Conservation (phyloP, 768 basidiomycete genomes). For the Hericium coralloides region DNA sequence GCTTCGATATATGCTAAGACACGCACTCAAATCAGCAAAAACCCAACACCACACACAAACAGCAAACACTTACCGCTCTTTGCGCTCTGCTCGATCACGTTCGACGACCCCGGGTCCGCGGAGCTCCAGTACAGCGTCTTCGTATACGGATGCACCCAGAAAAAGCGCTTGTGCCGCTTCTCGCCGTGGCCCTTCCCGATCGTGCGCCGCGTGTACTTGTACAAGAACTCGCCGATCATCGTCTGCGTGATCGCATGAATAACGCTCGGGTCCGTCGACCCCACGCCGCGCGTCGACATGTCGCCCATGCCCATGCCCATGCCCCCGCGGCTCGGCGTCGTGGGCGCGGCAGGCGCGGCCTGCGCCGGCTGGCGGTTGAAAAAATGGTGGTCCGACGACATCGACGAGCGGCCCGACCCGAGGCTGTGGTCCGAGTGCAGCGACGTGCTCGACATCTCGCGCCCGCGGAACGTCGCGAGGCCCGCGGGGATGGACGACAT, state of each 20-base stretch:
- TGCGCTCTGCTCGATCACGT: conserved; percentile 85
- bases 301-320: conserved; percentile 14
- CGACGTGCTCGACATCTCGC: conserved; percentile 60
- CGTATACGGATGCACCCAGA: conserved; percentile 99
- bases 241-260: conserved; percentile 99
- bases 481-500: conserved; percentile 36
- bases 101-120: conserved; percentile 83
- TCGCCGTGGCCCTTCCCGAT: conserved; percentile 90
- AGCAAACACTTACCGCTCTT: conserved; percentile 77
- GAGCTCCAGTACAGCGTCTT: conserved; percentile 97
- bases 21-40: too few species aligned
- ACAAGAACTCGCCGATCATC: conserved; percentile 98
- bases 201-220: conserved; percentile 89
- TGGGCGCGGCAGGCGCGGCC: conserved; percentile 25
- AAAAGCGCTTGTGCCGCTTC: conserved; percentile 88
- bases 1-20: conserved; percentile 82
- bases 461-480: conserved; percentile 33
- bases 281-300: conserved; percentile 11
- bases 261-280: conserved; percentile 74
- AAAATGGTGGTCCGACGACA: conserved; percentile 67
- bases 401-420: conserved; percentile 69
- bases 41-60: too few species aligned
- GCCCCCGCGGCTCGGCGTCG: conserved; percentile 33
- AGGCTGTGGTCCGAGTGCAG: conserved; percentile 61
- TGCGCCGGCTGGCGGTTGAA: conserved; percentile 33